phyloP scores from a whole-genome alignment of 2,329 filamentous ascomycete genomes.

The Bretziella fagacearum region DNA sequence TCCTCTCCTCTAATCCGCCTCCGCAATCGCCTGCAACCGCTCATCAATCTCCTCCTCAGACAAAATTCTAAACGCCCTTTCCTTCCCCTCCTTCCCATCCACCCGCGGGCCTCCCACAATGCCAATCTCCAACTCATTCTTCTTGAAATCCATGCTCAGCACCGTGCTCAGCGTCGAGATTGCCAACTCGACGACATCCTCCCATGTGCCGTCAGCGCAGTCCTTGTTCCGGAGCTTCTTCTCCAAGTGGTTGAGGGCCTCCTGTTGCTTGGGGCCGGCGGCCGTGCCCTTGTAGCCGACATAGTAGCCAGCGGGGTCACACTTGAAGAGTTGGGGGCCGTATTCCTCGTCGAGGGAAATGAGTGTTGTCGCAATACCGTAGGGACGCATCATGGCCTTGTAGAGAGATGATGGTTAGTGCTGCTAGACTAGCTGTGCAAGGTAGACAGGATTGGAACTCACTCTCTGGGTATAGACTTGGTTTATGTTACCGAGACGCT shows the following conservation, averaged over 20 bases:
- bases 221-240: conserved; percentile 99
- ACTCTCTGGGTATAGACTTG: conserved; percentile 98
- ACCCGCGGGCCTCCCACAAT: conserved; percentile 77
- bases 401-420: too few species aligned
- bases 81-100: conserved; percentile 69
- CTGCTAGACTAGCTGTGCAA: neutral
- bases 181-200: conserved; percentile 92
- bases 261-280: conserved; percentile 94
- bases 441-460: conserved; percentile 18
- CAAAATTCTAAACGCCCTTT: conserved; percentile 66
- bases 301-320: conserved; percentile 94
- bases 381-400: conserved; percentile 95
- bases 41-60: conserved; percentile 98
- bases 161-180: conserved; percentile 93
- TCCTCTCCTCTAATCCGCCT: conserved; percentile 63
- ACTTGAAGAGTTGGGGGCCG: conserved; percentile 94
- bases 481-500: conserved; percentile 95
- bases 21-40: conserved; percentile 89
- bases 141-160: conserved; percentile 98
- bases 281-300: conserved; percentile 97
- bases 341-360: conserved; percentile 86
- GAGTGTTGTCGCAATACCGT: conserved; percentile 87
- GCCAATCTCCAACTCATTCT: conserved; percentile 94
- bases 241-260: conserved; percentile 95
- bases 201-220: conserved; percentile 76